Percentiles rank a stretch among this genome's conserved stretches.
These are phyloP conservation scores for Vaccinium vitisidaea DNA, from an alignment of 148 eudicot genomes.

Conservation along the genomic window DNA sequence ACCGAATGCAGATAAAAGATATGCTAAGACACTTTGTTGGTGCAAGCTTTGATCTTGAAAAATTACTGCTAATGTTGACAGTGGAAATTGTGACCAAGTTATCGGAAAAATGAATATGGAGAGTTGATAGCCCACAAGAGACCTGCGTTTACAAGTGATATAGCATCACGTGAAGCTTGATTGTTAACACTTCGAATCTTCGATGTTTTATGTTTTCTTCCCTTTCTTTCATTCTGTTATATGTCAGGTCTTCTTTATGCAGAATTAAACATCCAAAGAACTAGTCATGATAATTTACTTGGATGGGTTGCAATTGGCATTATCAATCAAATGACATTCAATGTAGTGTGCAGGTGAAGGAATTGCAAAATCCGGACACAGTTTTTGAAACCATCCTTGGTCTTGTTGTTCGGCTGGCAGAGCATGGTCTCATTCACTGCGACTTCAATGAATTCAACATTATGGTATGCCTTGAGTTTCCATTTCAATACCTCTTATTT, in stretches of 20 bases:
- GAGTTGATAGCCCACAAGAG: neutral
- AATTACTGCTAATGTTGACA: neutral
- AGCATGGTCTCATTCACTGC: slow-evolving; percentile 96
- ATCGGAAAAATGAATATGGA: neutral
- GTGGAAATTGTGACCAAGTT: neutral
- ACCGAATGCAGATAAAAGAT: neutral
- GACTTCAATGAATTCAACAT: slow-evolving; percentile 97
- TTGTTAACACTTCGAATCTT: neutral
- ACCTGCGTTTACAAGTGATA: neutral
- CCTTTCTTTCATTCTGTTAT: neutral
- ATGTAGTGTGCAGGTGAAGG: slow-evolving; percentile 87
- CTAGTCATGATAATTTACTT: neutral
- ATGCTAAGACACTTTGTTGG: neutral
- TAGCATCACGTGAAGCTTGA: neutral
- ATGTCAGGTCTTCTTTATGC: neutral
- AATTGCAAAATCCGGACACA: slow-evolving; percentile 76
- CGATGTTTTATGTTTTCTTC: neutral
- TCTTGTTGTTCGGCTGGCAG: slow-evolving; percentile 80
- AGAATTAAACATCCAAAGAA: neutral
- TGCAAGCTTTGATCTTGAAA: neutral
- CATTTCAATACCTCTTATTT: neutral
- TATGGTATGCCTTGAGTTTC: slow-evolving; percentile 49
- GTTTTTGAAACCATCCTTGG: slow-evolving; percentile 71
- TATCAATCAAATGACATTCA: slow-evolving; percentile 2
- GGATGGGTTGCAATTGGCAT: neutral